Evolutionary conservation across 208 protist species (phyloP).

Genomic region (Leishmania tarentolae): DNA sequence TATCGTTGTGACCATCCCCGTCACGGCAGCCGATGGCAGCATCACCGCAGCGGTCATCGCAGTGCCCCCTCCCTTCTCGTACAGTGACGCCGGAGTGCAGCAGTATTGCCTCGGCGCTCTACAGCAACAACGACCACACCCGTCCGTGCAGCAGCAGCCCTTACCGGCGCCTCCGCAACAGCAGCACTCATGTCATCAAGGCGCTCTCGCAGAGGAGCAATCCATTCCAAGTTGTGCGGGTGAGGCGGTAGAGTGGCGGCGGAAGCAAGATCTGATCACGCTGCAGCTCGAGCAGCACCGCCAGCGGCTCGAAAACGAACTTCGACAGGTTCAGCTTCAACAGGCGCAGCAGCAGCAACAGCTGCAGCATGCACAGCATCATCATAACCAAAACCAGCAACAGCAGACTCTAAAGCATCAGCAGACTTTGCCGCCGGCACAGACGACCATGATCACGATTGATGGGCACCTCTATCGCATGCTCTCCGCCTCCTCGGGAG

Average conservation of each 20-base stretch:
- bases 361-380: conserved; percentile 4
- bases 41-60: not conserved
- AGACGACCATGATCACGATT: not conserved
- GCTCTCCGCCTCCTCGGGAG: not conserved
- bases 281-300: conserved; percentile 16
- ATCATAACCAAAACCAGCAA: conserved; percentile 6
- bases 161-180: not conserved
- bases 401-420: not conserved
- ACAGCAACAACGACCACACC: not conserved
- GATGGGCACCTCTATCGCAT: conserved; percentile 10
- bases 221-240: not conserved
- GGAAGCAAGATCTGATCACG: conserved; percentile 1
- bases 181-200: not conserved
- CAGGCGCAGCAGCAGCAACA: conserved; percentile 6
- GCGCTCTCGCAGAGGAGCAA: not conserved
- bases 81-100: conserved; percentile 1
- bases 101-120: conserved; percentile 3
- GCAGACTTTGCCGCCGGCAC: not conserved
- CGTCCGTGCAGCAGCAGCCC: not conserved
- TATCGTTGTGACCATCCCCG: not conserved
- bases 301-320: conserved; percentile 12
- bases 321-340: not conserved
- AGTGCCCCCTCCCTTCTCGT: conserved; percentile 1
- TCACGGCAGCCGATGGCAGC: not conserved
- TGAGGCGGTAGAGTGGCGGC: not conserved